Conservation (phyloP, 2,329 filamentous ascomycete genomes). For the Chrysoporthe austroafricana region DNA sequence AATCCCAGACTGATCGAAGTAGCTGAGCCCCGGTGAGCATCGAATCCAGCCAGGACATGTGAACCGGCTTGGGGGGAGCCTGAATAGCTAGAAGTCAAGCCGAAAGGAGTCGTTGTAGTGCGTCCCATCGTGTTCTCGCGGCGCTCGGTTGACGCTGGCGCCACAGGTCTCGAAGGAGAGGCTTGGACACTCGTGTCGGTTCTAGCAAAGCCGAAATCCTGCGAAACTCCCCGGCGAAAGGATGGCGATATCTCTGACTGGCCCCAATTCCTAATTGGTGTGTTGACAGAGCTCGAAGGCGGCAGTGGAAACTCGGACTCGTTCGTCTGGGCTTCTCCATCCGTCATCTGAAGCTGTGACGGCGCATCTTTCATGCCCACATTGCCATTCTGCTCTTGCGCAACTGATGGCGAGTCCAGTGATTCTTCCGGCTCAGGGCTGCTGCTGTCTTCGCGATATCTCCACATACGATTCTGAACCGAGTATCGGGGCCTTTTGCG, state of each 20-base stretch:
- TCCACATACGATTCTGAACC: slow-evolving; percentile 71
- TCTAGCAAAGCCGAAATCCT: not conserved
- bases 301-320: slow-evolving; percentile 31
- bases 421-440: slow-evolving; percentile 63
- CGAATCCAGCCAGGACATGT: not conserved
- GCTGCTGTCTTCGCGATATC: slow-evolving; percentile 70
- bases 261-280: slow-evolving; percentile 8
- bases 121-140: not conserved
- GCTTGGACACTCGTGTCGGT: slow-evolving; percentile 17
- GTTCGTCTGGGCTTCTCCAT: slow-evolving; percentile 39
- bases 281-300: slow-evolving; percentile 13
- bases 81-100: not conserved
- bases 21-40: not conserved
- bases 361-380: slow-evolving; percentile 26
- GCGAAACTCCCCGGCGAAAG: not conserved
- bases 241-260: slow-evolving; percentile 1
- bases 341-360: slow-evolving; percentile 34
- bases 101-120: slow-evolving; percentile 6
- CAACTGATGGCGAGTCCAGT: slow-evolving; percentile 25
- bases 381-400: slow-evolving; percentile 10
- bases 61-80: not conserved
- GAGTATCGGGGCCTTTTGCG: slow-evolving; percentile 74
- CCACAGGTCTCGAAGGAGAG: not conserved
- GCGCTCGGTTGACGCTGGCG: not conserved
- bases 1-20: not conserved